A percentile compares a stretch with the other conserved stretches of the same genome.
Evolutionary conservation across 768 basidiomycete genomes (phyloP).

Genomic region (Kwoniella newhampshirensis): DNA sequence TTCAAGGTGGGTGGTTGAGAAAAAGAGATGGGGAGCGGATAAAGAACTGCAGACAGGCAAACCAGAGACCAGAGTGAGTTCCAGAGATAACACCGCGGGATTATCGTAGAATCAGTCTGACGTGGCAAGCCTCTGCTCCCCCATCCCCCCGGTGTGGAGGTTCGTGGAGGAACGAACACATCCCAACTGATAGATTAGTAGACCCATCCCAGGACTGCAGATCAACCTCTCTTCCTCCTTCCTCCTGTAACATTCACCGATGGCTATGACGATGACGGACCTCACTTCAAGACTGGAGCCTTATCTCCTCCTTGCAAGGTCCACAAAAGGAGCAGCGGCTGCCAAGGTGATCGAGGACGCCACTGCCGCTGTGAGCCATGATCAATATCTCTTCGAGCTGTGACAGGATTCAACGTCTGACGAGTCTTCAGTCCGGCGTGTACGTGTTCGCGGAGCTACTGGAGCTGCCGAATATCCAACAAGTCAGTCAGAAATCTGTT

Average conservation of each 20-base stretch:
- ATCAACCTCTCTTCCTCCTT: neutral
- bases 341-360: slow-evolving; percentile 79
- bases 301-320: slow-evolving; percentile 86
- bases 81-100: neutral
- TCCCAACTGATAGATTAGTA: no score
- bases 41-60: slow-evolving; percentile 6
- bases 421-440: slow-evolving; percentile 79
- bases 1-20: slow-evolving; percentile 1
- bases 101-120: no score
- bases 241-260: neutral
- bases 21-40: slow-evolving; percentile 5
- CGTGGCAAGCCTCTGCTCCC: no score
- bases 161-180: no score
- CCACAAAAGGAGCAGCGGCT: slow-evolving; percentile 85
- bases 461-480: slow-evolving; percentile 75
- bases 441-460: slow-evolving; percentile 89
- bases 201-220: no score
- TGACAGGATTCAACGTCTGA: no score
- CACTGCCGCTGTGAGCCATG: slow-evolving; percentile 63
- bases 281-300: slow-evolving; percentile 61
- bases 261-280: slow-evolving; percentile 25
- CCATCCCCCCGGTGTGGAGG: no score
- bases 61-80: neutral
- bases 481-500: slow-evolving; percentile 59
- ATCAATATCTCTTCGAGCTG: neutral